Base-by-base conservation (phyloP, 768 basidiomycete genomes). In the Zangia roseola region DNA sequence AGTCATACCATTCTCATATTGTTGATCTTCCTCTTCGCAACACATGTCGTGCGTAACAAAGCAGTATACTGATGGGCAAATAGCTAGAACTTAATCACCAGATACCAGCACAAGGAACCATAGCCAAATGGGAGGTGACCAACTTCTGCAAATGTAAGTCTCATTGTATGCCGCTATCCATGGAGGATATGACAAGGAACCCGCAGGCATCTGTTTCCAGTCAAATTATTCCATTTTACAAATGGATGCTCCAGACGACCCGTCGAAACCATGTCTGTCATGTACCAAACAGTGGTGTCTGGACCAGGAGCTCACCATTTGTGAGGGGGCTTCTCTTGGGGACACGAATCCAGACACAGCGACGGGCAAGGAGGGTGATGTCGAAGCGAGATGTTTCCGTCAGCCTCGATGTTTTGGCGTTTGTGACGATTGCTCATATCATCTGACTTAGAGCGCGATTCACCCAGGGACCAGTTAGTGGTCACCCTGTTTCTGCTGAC, bases 261-360 rank as follows among this genome's bases (percentile, higher is more conserved):
- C 91, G 2, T 82, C 82, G 16, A 91, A 95, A 67, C 93, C 94
- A 9, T 97, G 94, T 67, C 76, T 93, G 21, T 88, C 91, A 6
- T 97, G 94, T 66, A 95, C 92, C 10, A 91, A 93, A 62, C 88
- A 93, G 62, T 97, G 94, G 89, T 97, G 94, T 71, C 74, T 94
- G 47, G 90, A 95, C 63, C 94, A 91, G 69, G 91, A 93, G 61
- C 75, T 97, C 31, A 73, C 78, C 14, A 94, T 92, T 37, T 95
- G 91, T 65, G 78, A 79, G 10, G 86, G 86, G 23, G 91, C 91
- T 40, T 78, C 80, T 42, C 71, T 94, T 44, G 94, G 93, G 21
- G 89, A 93, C 60, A 84, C 88, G 20, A 82, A 97, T 68, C 90
- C 90, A 23, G 94, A 97, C 68, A 93, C 89, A 16, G 91, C 88